A percentile compares a stretch with the other conserved stretches of the same genome.
These are phyloP conservation scores for Apostasia ramifera DNA, from an alignment of 106 monocot species.

Conservation along the genomic window DNA sequence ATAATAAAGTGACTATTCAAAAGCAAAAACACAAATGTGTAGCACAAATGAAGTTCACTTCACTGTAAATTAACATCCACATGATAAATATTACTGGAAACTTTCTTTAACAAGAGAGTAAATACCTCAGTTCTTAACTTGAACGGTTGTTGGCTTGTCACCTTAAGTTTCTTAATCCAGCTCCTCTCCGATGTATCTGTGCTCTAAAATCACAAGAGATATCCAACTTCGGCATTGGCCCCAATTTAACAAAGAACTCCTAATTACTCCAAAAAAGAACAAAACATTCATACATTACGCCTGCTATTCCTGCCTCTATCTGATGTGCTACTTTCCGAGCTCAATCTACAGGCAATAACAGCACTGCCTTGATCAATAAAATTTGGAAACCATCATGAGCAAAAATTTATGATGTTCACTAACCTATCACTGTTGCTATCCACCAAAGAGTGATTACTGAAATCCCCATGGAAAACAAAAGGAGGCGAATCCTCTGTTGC, in stretches of 20 bases:
- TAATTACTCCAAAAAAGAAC: not conserved
- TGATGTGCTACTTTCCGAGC: slow-evolving; percentile 38
- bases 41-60: no score
- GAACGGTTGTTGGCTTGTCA: slow-evolving; percentile 55
- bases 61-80: no score
- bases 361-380: no score
- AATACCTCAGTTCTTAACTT: slow-evolving; percentile 72
- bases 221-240: not conserved
- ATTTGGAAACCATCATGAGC: not conserved
- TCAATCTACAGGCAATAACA: slow-evolving; percentile 17
- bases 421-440: slow-evolving; percentile 39
- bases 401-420: not conserved
- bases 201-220: slow-evolving; percentile 25
- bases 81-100: no score
- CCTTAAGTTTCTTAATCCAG: slow-evolving; percentile 52
- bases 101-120: not conserved
- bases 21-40: no score
- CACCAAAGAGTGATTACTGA: slow-evolving; percentile 25
- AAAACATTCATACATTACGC: slow-evolving; percentile 32
- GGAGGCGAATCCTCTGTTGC: slow-evolving; percentile 8
- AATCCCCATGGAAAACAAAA: slow-evolving; percentile 22
- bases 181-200: slow-evolving; percentile 37
- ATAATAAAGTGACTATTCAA: no score
- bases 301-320: slow-evolving; percentile 17
- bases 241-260: not conserved